Conservation (phyloP, 495 filamentous ascomycete species). For the Penicillium manginii region DNA sequence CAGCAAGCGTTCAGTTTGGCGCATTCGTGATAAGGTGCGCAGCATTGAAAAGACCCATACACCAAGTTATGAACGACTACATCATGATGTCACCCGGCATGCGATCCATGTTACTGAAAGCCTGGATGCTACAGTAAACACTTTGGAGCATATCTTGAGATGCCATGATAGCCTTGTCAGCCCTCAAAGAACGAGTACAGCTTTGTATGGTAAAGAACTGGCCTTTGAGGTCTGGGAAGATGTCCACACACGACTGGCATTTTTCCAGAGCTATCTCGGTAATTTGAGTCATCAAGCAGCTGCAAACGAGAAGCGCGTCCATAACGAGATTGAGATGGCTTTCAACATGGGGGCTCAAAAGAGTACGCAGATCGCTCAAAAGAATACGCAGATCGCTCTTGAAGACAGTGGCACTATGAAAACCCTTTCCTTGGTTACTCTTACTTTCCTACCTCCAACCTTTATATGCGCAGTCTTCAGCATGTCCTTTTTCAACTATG, state of each 20-base stretch:
- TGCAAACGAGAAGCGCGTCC: conserved; percentile 37
- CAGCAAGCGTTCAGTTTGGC: conserved; percentile 24
- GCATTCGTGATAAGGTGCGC: conserved; percentile 23
- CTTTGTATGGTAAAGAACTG: conserved; percentile 2
- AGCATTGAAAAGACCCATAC: conserved; percentile 14
- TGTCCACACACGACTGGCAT: conserved; percentile 30
- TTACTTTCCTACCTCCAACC: conserved; percentile 37
- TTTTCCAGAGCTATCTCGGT: conserved; percentile 40
- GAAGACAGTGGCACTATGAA: conserved; percentile 36
- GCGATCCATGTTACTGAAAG: conserved; percentile 48
- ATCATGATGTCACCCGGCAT: conserved; percentile 51
- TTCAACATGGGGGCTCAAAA: conserved; percentile 38
- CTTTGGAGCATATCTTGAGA: conserved; percentile 33
- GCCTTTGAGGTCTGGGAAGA: conserved; percentile 8
- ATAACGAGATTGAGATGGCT: conserved; percentile 45
- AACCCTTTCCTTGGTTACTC: conserved; percentile 29
- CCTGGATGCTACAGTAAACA: conserved; percentile 36
- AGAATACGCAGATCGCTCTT: conserved; percentile 35
- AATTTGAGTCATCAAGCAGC: conserved; percentile 38
- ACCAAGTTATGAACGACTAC: conserved; percentile 31
- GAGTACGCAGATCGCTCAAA: conserved; percentile 31
- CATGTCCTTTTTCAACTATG: conserved; percentile 33
- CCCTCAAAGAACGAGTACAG: not conserved
- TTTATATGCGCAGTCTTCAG: conserved; percentile 40
- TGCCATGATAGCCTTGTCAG: conserved; percentile 24